Evolutionary conservation across 2,329 filamentous ascomycete genomes (phyloP), one percentile per base, ranked within the genome.

Genomic region (Helicocarpus griseus): DNA sequence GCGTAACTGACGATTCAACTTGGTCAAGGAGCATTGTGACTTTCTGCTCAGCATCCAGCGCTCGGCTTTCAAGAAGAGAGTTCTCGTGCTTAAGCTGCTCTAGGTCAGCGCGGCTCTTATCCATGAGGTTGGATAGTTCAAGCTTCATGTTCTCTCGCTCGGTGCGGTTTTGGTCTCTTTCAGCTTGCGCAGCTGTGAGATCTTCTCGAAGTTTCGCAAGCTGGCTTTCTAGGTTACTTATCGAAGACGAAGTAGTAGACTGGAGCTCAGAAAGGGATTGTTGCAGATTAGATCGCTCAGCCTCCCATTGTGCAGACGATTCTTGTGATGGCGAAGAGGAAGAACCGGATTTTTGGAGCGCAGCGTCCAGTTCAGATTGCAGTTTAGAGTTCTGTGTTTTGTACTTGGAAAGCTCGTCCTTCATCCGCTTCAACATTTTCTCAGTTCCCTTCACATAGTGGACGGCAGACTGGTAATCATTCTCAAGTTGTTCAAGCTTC

Each of bases 361-460:
- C 75, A 50, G 80, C 77, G 35, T 85, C 79, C n/a, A 96, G 74
- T 62, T 96, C 89, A 44, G 82, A 79, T 68, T 93, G 90, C 38
- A 98, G 76, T 54, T 86, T 86, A 17, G 77, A 74, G 63, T 96
- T 96, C 55, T 93, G 86, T 11, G 82, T 73, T 77, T 97, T 97
- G 72, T 94, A 93, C 53, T 89, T 87, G 50, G 86, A 78, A n/a
- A 98, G 77, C 71, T 98, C 93, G 63, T 96, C 89, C 74, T 97
- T 97, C 78, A 98, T 91, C 69, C 94, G 91, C 70, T 93, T 90
- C 46, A 98, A 80, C 89, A 98, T 96, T 78, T 96, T 97, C 71
- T 98, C 93, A 1, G 93, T 97, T 53, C 93, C 93, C 70, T 95
- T 94, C 59, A 98, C 88, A 64, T 98, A 98, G 69, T 96, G 93